These are phyloP conservation scores for Backusella liffmaniae DNA, from an alignment of 192 early-diverging fungal species.

Conservation along the genomic window DNA sequence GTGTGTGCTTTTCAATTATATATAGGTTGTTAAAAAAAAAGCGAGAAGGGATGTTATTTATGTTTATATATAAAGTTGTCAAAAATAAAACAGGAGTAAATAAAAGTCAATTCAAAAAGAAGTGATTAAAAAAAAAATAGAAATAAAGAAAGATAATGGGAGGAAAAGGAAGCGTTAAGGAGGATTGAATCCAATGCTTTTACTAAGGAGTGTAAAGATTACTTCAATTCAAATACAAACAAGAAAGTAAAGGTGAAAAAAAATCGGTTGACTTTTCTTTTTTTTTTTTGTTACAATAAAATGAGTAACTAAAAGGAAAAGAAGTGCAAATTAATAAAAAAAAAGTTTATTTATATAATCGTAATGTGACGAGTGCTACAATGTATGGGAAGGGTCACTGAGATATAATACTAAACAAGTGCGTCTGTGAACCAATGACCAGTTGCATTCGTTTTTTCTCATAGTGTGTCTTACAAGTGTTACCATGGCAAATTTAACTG, in stretches of 20 bases:
- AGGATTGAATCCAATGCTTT: neutral
- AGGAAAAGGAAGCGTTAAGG: neutral
- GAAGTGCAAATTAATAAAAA: neutral
- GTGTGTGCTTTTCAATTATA: neutral
- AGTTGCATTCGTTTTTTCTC: slow-evolving; percentile 1
- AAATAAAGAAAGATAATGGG: neutral
- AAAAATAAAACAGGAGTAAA: slow-evolving; percentile 1
- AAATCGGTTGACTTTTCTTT: neutral
- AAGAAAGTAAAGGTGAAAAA: neutral
- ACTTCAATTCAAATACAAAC: neutral
- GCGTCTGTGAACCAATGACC: neutral
- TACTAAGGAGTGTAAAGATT: slow-evolving; percentile 1
- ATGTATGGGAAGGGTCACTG: neutral
- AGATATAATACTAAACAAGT: slow-evolving; percentile 7
- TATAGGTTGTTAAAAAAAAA: neutral
- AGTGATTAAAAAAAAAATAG: neutral
- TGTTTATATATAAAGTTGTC: neutral
- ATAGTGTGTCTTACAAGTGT: neutral
- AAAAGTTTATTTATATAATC: slow-evolving; percentile 1
- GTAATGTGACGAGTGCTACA: neutral
- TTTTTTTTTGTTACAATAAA: neutral
- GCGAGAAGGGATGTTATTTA: neutral
- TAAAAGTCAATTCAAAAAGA: neutral
- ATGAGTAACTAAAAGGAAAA: neutral
- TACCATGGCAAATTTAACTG: neutral